Evolutionary conservation across 305 asterid genomes (phyloP).

Genomic region (Fraxinus xanthoxyloides): DNA sequence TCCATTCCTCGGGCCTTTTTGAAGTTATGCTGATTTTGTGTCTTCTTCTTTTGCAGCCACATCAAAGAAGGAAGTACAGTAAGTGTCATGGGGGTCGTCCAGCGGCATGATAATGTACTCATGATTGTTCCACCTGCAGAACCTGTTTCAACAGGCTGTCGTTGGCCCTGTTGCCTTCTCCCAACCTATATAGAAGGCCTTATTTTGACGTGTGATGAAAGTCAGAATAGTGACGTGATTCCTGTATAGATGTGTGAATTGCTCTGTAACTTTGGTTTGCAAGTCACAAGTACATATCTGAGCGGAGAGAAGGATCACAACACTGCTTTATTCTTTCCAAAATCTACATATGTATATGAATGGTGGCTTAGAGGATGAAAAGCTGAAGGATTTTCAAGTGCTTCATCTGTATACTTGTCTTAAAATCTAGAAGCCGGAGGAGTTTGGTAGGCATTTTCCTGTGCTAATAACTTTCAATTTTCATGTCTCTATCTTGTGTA

Average conservation of each 20-base stretch:
- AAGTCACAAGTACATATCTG: slow-evolving; percentile 36
- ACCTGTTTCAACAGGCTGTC: slow-evolving; percentile 81
- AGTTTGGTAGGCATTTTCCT: not conserved
- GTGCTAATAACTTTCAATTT: not conserved
- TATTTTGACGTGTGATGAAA: slow-evolving; percentile 58
- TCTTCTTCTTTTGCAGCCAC: slow-evolving; percentile 42
- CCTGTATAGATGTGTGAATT: slow-evolving; percentile 55
- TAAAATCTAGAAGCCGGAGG: not conserved
- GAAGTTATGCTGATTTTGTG: not conserved
- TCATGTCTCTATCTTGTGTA: not conserved
- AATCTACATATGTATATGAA: slow-evolving; percentile 4
- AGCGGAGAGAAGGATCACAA: slow-evolving; percentile 21
- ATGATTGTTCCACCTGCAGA: slow-evolving; percentile 90
- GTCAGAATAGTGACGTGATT: slow-evolving; percentile 62
- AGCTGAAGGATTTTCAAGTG: not conserved
- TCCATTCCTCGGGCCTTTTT: not conserved
- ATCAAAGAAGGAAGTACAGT: slow-evolving; percentile 92
- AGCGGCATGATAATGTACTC: slow-evolving; percentile 75
- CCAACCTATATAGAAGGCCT: slow-evolving; percentile 84
- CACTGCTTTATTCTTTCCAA: slow-evolving; percentile 31
- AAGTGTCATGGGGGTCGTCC: slow-evolving; percentile 77
- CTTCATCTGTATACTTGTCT: not conserved
- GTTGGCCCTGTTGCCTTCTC: slow-evolving; percentile 76
- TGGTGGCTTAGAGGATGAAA: not conserved
- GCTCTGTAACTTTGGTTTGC: slow-evolving; percentile 19